These are phyloP conservation scores for Peniophora sp. DNA, from an alignment of 1,284 basidiomycete genomes.

Conservation along the genomic window DNA sequence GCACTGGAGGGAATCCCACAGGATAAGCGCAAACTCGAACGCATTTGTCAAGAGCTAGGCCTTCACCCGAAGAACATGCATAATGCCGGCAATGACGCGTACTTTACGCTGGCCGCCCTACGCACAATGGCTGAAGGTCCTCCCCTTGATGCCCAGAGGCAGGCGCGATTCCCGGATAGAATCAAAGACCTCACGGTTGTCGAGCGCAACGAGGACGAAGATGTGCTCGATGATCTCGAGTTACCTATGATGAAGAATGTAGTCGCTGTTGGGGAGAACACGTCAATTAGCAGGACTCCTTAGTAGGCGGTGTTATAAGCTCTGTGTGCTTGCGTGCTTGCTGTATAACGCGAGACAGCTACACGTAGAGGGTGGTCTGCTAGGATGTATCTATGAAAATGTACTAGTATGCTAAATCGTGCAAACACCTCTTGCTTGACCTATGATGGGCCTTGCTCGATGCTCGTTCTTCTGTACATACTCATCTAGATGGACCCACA, in stretches of 20 bases:
- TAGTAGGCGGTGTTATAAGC: too few relatives aligned
- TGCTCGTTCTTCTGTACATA: too few relatives aligned
- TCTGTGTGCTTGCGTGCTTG: too few relatives aligned
- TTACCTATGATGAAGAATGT: conserved; percentile 8
- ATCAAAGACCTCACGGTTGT: conserved; percentile 46
- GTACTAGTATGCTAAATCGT: too few relatives aligned
- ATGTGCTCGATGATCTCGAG: conserved; percentile 21
- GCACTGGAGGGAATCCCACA: conserved; percentile 55
- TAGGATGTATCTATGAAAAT: too few relatives aligned
- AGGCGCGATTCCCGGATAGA: conserved; percentile 63
- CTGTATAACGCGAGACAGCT: too few relatives aligned
- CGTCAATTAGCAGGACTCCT: too few relatives aligned
- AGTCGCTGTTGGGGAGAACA: conserved; percentile 3
- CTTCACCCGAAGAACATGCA: conserved; percentile 53
- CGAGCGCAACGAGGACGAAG: conserved; percentile 45
- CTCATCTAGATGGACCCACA: too few relatives aligned
- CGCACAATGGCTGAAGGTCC: conserved; percentile 63
- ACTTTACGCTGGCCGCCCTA: conserved; percentile 63
- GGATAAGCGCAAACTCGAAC: conserved; percentile 46
- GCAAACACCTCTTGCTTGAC: too few relatives aligned
- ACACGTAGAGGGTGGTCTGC: too few relatives aligned
- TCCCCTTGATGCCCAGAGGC: conserved; percentile 62
- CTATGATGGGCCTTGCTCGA: too few relatives aligned
- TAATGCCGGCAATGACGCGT: conserved; percentile 81
- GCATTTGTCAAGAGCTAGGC: conserved; percentile 53